Conservation (phyloP, 2,329 filamentous ascomycete genomes). For the Fusarium chlamydosporum region DNA sequence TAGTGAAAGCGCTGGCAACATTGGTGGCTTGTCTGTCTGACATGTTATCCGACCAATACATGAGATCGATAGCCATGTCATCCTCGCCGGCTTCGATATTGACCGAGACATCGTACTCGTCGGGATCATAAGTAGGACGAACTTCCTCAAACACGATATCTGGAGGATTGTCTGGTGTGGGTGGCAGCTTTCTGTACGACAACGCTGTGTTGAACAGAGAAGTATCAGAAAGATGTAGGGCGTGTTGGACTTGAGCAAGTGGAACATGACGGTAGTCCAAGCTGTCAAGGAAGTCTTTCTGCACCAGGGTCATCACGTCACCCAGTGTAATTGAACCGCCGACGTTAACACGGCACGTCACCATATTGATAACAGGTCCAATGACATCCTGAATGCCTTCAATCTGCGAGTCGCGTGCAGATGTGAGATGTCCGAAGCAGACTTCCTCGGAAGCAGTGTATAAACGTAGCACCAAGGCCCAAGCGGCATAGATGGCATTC, state of each 20-base stretch:
- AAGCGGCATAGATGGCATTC: conserved; percentile 44
- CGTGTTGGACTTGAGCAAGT: conserved; percentile 43
- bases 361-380: conserved; percentile 70
- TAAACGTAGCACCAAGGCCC: conserved; percentile 37
- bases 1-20: conserved; percentile 37
- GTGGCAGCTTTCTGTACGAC: conserved; percentile 46
- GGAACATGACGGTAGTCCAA: conserved; percentile 34
- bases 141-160: conserved; percentile 44
- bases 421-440: conserved; percentile 68
- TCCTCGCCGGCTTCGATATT: conserved; percentile 42
- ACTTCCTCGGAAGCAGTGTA: conserved; percentile 64
- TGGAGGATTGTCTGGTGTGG: conserved; percentile 3
- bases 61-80: conserved; percentile 43
- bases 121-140: conserved; percentile 45
- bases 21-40: conserved; percentile 40
- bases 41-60: conserved; percentile 46
- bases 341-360: conserved; percentile 64
- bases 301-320: conserved; percentile 19
- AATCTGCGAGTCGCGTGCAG: conserved; percentile 66
- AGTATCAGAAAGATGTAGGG: conserved; percentile 38
- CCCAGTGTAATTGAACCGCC: neutral
- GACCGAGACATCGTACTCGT: conserved; percentile 45
- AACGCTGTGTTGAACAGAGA: conserved; percentile 47
- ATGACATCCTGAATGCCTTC: conserved; percentile 62
- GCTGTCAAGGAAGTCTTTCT: conserved; percentile 36